phyloP scores from a whole-genome alignment of 495 filamentous ascomycete species.

The Astrocystis sublimbata region DNA sequence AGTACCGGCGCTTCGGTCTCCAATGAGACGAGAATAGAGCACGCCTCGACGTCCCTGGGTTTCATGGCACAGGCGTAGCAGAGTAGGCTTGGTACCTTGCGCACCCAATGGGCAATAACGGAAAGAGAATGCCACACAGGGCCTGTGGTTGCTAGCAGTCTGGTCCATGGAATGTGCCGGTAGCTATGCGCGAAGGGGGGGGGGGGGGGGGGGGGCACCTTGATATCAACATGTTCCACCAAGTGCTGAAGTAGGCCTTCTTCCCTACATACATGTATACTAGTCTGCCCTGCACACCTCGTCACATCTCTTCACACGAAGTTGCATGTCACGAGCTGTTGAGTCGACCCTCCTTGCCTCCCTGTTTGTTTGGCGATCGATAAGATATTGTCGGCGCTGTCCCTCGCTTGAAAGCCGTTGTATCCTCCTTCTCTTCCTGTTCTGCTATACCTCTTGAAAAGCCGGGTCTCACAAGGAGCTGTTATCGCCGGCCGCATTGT shows the following conservation, averaged over 20 bases:
- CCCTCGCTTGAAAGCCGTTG: conserved; percentile 17
- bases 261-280: conserved; percentile 1
- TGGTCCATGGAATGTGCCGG: no score
- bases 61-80: no score
- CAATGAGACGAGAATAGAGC: conserved; percentile 24
- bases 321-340: background rate
- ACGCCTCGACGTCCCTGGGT: conserved; percentile 23
- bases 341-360: background rate
- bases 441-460: background rate
- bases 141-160: conserved; percentile 18
- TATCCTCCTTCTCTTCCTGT: background rate
- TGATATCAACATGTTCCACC: conserved; percentile 14
- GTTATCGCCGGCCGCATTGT: background rate
- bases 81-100: conserved; percentile 18
- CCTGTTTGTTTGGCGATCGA: background rate
- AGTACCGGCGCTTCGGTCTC: conserved; percentile 29
- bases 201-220: no score
- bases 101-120: conserved; percentile 20
- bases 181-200: conserved; percentile 27
- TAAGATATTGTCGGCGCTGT: conserved; percentile 6
- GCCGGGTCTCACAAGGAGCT: background rate
- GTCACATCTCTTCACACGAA: conserved; percentile 8
- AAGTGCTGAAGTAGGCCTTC: no score
- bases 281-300: background rate
- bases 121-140: conserved; percentile 25